Evolutionary conservation across 164 flowering plant species (phyloP), one percentile per base, ranked within the genome.

Genomic region (Berberis vulgaris): DNA sequence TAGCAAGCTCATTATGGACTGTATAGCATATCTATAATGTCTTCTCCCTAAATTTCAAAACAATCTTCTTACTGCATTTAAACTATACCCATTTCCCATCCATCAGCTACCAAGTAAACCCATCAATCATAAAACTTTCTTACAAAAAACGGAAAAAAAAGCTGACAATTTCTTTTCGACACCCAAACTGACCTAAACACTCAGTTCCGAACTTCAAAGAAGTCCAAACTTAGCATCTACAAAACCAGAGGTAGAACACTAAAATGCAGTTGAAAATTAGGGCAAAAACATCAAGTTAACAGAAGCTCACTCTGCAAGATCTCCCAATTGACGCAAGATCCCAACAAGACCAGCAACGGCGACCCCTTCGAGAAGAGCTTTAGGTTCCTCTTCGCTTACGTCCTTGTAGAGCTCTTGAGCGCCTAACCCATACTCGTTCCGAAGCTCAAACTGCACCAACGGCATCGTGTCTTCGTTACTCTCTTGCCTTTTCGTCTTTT

Each of bases 311-410:
- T 95, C 91, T 46, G 97, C 89, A 2, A 91, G 92, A 82, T 95
- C 97, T 41, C 97, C 97, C 39, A 95, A 69, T 69, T 89, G 99
- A 13, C 97, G 85, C 76, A 95, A 73, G 83, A 95, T 78, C 73
- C 99, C 99, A 55, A 91, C 97, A 55, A 95, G 96, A 6, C 99
- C 99, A 41, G 97, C 79, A 12, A 88, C 97, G 12, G 94, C 83
- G 44, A 95, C 88, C 5, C 94, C 97, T 43, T 95, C 90, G 13
- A 95, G 94, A 58, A 89, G 70, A 6, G 85, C 85, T 57, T 84
- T 89, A 0, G 99, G 91, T 63, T 91, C 97, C 41, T 89, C 99
- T 38, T 65, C 65, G 68, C 72, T 57, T 5, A 77, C 85, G 6
- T 67, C 79, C 42, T 62, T 74, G 72, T 84, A 81, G 2, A 91